Evolutionary conservation across 2,329 filamentous ascomycete species (phyloP).

Genomic region (Cladophialophora chaetospira): DNA sequence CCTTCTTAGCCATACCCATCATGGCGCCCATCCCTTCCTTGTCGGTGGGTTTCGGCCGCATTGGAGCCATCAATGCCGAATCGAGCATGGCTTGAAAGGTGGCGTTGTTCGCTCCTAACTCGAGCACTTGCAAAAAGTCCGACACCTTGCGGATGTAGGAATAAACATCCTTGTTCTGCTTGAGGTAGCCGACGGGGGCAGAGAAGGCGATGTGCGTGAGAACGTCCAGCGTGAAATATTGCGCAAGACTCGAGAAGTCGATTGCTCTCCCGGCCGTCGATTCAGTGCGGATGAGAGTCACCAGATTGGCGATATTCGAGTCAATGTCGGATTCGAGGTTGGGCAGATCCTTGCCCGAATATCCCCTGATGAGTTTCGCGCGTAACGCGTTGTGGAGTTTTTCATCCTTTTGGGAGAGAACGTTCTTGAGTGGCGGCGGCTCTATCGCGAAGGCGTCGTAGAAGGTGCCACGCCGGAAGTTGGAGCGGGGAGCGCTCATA

Average conservation of each 20-base stretch:
- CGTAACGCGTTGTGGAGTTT: not conserved
- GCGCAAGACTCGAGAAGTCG: constrained; percentile 18
- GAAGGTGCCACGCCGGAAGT: constrained; percentile 11
- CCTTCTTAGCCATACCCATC: constrained; percentile 23
- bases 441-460: constrained; percentile 19
- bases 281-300: constrained; percentile 19
- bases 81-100: constrained; percentile 9
- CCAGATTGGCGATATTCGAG: not conserved
- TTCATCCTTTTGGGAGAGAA: constrained; percentile 21
- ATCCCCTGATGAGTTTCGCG: constrained; percentile 7
- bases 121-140: constrained; percentile 27
- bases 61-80: constrained; percentile 17
- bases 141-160: constrained; percentile 15
- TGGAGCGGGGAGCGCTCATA: constrained; percentile 17
- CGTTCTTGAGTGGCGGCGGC: constrained; percentile 18
- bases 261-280: constrained; percentile 18
- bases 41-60: constrained; percentile 25
- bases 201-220: constrained; percentile 28
- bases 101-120: constrained; percentile 19
- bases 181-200: constrained; percentile 20
- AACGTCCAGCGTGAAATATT: constrained; percentile 27
- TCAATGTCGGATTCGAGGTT: constrained; percentile 23
- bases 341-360: constrained; percentile 23
- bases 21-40: constrained; percentile 27
- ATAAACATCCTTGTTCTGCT: constrained; percentile 24